A percentile compares a stretch with the other conserved stretches of the same genome.
Evolutionary conservation across 2,329 filamentous ascomycete genomes (phyloP).

Genomic region (Chlorencoelia australis): DNA sequence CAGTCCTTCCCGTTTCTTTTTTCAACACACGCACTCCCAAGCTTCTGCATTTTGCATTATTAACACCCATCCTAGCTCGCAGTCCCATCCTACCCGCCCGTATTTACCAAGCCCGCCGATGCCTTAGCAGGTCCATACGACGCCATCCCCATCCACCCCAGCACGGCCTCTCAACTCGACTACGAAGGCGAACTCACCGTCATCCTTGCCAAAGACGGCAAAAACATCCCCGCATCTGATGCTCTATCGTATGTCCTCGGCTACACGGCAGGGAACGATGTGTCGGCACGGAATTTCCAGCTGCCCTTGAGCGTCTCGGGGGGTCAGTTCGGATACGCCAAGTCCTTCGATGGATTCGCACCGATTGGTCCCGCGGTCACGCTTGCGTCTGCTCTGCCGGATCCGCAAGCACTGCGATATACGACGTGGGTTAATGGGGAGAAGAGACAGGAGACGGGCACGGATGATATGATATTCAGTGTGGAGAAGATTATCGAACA

Average conservation of each 20-base stretch:
- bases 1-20: too few species aligned
- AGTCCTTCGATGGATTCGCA: conserved; percentile 35
- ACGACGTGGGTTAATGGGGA: conserved; percentile 35
- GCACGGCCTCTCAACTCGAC: conserved; percentile 39
- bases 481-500: conserved; percentile 33
- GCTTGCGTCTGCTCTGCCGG: conserved; percentile 7
- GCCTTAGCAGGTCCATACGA: conserved; percentile 30
- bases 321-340: conserved; percentile 35
- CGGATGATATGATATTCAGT: conserved; percentile 38
- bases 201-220: conserved; percentile 38
- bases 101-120: conserved; percentile 41
- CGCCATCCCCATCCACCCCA: conserved; percentile 36
- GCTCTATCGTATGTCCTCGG: conserved; percentile 33
- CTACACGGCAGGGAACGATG: conserved; percentile 36
- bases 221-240: conserved; percentile 31
- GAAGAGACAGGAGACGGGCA: conserved; percentile 32
- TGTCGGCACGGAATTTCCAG: conserved; percentile 33
- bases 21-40: neutral
- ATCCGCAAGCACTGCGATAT: conserved; percentile 18
- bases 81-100: conserved; percentile 37
- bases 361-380: conserved; percentile 35
- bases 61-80: conserved; percentile 10
- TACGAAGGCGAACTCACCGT: conserved; percentile 57
- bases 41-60: neutral
- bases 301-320: conserved; percentile 25